Evolutionary conservation across 179 eudicot genomes (phyloP), one percentile per base, ranked within the genome.

Genomic region (Amaranthus tricolor): DNA sequence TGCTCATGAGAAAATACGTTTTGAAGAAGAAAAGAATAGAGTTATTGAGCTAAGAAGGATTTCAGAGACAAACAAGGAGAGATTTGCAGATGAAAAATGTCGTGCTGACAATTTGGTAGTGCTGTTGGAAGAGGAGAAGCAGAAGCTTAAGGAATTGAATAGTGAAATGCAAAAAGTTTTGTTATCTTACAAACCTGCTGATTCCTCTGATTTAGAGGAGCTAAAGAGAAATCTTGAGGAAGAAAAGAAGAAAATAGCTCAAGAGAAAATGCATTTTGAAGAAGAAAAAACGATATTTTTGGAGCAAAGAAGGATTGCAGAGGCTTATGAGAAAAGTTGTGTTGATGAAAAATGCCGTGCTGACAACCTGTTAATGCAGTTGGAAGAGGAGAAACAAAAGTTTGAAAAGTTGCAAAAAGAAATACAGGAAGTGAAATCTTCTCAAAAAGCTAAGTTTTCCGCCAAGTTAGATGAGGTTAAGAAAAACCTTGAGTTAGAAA

Each of bases 401-500:
- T 62, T 62, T 51, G 78, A 72, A 40, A 82, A 60, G 7, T 54
- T 82, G 70, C 78, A 77, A 50, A 72, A 79, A 68, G 78, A 85
- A 65, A 49, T 82, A 67, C 73, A 78, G 57, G 89, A 77, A 64
- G 47, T 73, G 44, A 49, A 63, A 48, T 72, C 76, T 24, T 54
- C 51, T 48, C 70, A 57, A 21, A 78, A 68, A 51, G 68, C 80
- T 68, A 63, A 53, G 14, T 43, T 57, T 62, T 71, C 72, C 55
- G 68, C 74, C 11, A 75, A 77, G 64, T 31, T 77, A 14, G 64
- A 84, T 66, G 72, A 72, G 57, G 89, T 89, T 79, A 73, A 70
- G 68, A 84, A 77, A 77, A 92, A 77, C 43, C 89, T 88, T 76
- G 86, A 85, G 60, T 70, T 70, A 5, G 90, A 78, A 77, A 88